Percentiles rank a stretch among this genome's conserved stretches.
These are phyloP conservation scores for Chromera velia DNA, from an alignment of 73 alveolate genomes.

Conservation along the genomic window DNA sequence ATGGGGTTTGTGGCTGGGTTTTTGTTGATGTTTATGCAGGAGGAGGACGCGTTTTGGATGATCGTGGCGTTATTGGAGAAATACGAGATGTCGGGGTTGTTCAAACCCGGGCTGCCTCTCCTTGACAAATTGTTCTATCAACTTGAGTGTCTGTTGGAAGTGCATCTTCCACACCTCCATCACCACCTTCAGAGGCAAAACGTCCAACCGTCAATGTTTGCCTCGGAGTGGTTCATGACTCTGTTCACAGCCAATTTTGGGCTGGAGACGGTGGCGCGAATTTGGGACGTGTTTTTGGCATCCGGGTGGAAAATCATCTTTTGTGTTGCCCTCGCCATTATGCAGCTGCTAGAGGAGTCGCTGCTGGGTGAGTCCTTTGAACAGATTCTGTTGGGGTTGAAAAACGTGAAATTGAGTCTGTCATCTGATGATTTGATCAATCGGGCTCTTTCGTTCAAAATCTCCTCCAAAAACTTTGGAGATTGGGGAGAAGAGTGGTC, in stretches of 20 bases:
- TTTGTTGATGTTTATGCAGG: constrained; percentile 80
- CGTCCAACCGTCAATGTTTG: constrained; percentile 78
- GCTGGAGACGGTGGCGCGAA: constrained; percentile 64
- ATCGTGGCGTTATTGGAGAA: constrained; percentile 67
- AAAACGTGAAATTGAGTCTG: too few relatives aligned
- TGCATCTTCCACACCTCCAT: constrained; percentile 64
- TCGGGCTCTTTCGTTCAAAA: too few relatives aligned
- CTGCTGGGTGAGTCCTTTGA: too few relatives aligned
- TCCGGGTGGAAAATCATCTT: constrained; percentile 74
- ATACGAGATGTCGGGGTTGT: constrained; percentile 67
- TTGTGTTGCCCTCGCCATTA: constrained; percentile 73
- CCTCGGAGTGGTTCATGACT: constrained; percentile 86
- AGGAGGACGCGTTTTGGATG: constrained; percentile 76
- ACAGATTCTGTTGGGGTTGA: too few relatives aligned
- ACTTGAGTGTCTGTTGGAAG: constrained; percentile 59
- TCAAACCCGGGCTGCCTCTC: constrained; percentile 70
- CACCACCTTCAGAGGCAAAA: constrained; percentile 58
- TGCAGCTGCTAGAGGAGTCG: constrained; percentile 53
- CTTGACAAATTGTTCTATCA: constrained; percentile 68
- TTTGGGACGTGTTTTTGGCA: constrained; percentile 75
- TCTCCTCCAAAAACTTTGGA: too few relatives aligned
- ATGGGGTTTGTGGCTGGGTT: constrained; percentile 84
- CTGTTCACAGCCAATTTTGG: constrained; percentile 67
- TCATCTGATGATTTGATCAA: too few relatives aligned
- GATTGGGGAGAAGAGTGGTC: too few relatives aligned